These are phyloP conservation scores for Cladosporium sp. DNA, from an alignment of 2,329 filamentous ascomycete genomes.

Conservation along the genomic window DNA sequence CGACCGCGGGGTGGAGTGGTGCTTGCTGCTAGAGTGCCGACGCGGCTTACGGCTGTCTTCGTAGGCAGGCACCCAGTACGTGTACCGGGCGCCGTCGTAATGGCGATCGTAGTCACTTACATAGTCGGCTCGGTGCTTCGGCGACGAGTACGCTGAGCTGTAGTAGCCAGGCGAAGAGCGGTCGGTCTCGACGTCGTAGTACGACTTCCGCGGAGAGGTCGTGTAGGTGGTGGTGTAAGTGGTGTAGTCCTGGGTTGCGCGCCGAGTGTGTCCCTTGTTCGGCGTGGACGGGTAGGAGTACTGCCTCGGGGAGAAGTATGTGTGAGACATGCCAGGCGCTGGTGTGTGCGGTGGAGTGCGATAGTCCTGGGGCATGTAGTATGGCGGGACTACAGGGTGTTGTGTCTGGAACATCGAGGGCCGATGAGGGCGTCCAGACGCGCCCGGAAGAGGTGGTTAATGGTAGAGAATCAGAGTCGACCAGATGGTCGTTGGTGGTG, in stretches of 20 bases:
- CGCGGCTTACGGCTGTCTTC: constrained; percentile 24
- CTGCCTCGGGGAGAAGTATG: constrained; percentile 53
- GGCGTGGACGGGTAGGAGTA: constrained; percentile 46
- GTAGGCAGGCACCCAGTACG: constrained; percentile 21
- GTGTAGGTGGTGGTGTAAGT: constrained; percentile 30
- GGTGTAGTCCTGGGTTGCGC: constrained; percentile 51
- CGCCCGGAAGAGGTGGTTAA: constrained; percentile 19
- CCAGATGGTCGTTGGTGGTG: neutral
- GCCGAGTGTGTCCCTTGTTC: constrained; percentile 49
- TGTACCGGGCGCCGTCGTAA: constrained; percentile 35
- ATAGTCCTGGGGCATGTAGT: constrained; percentile 48
- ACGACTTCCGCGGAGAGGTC: constrained; percentile 21
- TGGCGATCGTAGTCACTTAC: constrained; percentile 58
- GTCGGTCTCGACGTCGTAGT: constrained; percentile 31
- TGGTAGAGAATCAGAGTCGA: neutral
- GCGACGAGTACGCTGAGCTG: constrained; percentile 44
- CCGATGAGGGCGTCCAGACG: constrained; percentile 33
- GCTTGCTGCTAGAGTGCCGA: constrained; percentile 39
- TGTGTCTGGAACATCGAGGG: constrained; percentile 32
- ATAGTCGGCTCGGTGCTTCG: constrained; percentile 57
- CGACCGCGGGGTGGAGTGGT: constrained; percentile 48
- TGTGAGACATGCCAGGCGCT: constrained; percentile 38
- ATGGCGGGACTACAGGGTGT: constrained; percentile 40
- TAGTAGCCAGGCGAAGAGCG: constrained; percentile 45
- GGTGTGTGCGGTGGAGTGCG: constrained; percentile 46